These are phyloP conservation scores for Paxillus ammoniavirescens DNA, from an alignment of 768 basidiomycete genomes.

Conservation along the genomic window DNA sequence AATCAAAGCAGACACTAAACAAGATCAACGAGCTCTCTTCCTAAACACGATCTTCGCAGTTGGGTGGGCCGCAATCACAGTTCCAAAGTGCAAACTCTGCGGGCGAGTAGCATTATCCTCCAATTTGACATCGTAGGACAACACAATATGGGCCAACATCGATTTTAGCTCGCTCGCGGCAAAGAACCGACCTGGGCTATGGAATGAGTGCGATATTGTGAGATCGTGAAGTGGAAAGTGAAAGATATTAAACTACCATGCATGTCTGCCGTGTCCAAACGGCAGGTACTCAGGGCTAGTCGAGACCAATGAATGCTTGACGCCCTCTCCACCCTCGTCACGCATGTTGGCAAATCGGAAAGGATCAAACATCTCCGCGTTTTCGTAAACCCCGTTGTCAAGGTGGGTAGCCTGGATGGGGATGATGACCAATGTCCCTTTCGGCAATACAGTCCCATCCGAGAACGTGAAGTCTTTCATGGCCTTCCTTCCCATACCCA, in stretches of 20 bases:
- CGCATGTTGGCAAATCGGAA: conserved; percentile 46
- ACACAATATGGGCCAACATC: conserved; percentile 43
- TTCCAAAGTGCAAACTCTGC: neutral
- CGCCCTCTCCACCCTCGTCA: conserved; percentile 29
- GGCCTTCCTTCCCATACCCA: conserved; percentile 31
- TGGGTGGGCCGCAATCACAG: neutral
- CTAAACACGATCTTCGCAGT: conserved; percentile 7
- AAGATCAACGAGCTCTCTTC: conserved; percentile 18
- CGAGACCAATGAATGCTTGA: conserved; percentile 36
- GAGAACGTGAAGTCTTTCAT: conserved; percentile 35
- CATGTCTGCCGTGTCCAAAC: conserved; percentile 36
- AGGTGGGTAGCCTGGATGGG: conserved; percentile 21
- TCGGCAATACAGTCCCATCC: conserved; percentile 37
- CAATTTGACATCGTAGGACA: conserved; percentile 11
- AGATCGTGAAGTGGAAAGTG: neutral
- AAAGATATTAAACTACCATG: conserved; percentile 21
- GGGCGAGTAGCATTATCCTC: neutral
- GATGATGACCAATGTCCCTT: conserved; percentile 28
- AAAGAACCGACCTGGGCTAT: conserved; percentile 36
- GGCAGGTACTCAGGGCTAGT: conserved; percentile 32
- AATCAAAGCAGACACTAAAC: too few species aligned
- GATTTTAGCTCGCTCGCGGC: conserved; percentile 41
- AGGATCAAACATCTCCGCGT: conserved; percentile 40
- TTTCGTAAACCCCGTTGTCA: conserved; percentile 26
- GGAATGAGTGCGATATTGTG: conserved; percentile 19